Conservation (phyloP, 169 alveolate genomes). For the Babesia bovis region DNA sequence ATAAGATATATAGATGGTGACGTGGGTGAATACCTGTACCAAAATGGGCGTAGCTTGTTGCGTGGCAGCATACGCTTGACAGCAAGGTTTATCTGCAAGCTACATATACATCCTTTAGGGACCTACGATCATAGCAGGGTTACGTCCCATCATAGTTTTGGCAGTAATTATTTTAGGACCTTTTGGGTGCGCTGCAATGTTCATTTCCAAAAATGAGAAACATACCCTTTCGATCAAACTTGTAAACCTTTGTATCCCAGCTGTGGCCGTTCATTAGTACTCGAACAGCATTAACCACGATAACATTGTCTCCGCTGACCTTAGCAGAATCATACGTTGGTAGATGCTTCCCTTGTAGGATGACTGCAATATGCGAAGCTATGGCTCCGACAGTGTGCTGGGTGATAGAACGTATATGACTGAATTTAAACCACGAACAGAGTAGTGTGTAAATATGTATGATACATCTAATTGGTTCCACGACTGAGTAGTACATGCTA, state of each 20-base stretch:
- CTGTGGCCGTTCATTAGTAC: constrained; percentile 84
- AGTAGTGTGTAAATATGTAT: too few relatives aligned
- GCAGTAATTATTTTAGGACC: constrained; percentile 87
- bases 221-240: constrained; percentile 81
- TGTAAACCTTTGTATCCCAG: constrained; percentile 89
- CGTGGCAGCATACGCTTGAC: constrained; percentile 87
- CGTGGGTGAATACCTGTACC: constrained; percentile 54
- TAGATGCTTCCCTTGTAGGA: constrained; percentile 77
- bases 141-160: constrained; percentile 85
- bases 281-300: constrained; percentile 87
- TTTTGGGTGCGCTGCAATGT: constrained; percentile 74
- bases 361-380: constrained; percentile 68
- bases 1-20: not conserved
- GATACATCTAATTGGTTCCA: too few relatives aligned
- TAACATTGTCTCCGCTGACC: constrained; percentile 85
- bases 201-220: not conserved
- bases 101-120: too few relatives aligned
- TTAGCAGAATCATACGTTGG: constrained; percentile 71
- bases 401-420: too few relatives aligned
- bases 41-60: constrained; percentile 69
- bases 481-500: too few relatives aligned
- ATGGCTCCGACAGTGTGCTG: constrained; percentile 80
- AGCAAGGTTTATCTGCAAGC: constrained; percentile 77
- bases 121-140: constrained; percentile 86
- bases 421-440: too few relatives aligned